Conservation (phyloP, 2,329 filamentous ascomycete species). For the Xylaria digitata region DNA sequence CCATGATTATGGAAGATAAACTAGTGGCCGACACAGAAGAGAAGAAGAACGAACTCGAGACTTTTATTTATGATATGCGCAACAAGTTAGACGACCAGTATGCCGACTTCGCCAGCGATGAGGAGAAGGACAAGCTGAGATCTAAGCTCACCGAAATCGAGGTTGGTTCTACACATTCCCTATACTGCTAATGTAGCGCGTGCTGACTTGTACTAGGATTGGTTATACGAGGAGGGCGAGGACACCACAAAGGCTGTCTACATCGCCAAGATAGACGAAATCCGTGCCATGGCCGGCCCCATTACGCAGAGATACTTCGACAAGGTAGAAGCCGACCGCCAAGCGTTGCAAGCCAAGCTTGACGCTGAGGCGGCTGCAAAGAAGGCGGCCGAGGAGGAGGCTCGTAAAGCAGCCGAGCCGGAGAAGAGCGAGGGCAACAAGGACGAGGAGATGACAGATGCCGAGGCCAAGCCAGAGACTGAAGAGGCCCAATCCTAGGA, state of each 20-base stretch:
- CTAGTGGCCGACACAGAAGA: slow-evolving; percentile 97
- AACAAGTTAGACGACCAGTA: slow-evolving; percentile 96
- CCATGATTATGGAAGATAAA: slow-evolving; percentile 99
- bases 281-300: slow-evolving; percentile 88
- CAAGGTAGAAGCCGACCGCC: slow-evolving; percentile 88
- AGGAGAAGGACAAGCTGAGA: slow-evolving; percentile 89
- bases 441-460: slow-evolving; percentile 74
- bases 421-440: slow-evolving; percentile 62
- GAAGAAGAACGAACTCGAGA: slow-evolving; percentile 99
- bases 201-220: slow-evolving; percentile 74
- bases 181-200: slow-evolving; percentile 1
- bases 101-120: slow-evolving; percentile 86
- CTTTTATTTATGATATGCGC: slow-evolving; percentile 95
- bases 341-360: slow-evolving; percentile 78
- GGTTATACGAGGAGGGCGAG: slow-evolving; percentile 97
- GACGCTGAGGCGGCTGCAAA: slow-evolving; percentile 84
- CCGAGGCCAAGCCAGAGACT: slow-evolving; percentile 64
- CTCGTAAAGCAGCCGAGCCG: slow-evolving; percentile 57
- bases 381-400: slow-evolving; percentile 65
- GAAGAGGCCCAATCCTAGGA: slow-evolving; percentile 57
- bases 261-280: slow-evolving; percentile 94
- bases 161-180: slow-evolving; percentile 67
- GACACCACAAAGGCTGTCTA: slow-evolving; percentile 95
- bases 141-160: slow-evolving; percentile 85
- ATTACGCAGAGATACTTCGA: slow-evolving; percentile 96